phyloP scores from a whole-genome alignment of 768 basidiomycete genomes.

The Amanita thiersii region DNA sequence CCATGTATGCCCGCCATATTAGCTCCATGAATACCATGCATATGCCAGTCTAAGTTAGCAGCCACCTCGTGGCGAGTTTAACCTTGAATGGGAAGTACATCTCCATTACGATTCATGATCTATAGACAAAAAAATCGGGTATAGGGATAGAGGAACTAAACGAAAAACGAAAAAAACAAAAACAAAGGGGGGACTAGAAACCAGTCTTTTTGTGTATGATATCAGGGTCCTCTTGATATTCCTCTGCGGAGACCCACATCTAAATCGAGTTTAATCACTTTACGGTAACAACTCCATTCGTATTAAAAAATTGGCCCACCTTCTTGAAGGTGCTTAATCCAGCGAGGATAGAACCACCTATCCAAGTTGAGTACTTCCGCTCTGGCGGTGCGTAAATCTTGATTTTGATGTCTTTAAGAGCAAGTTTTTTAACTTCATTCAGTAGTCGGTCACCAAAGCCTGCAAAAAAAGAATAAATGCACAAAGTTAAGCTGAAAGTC shows the following conservation, averaged over 20 bases:
- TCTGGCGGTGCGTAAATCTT: conserved; percentile 99
- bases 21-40: conserved; percentile 16
- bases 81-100: background rate
- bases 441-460: conserved; percentile 95
- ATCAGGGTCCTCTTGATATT: conserved; percentile 98
- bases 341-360: conserved; percentile 94
- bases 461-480: conserved; percentile 14
- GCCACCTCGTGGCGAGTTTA: background rate
- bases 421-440: conserved; percentile 94
- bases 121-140: conserved; percentile 7
- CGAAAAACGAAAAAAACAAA: conserved; percentile 3
- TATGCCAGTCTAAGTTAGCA: conserved; percentile 10
- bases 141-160: conserved; percentile 7
- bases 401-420: conserved; percentile 94
- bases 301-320: too few relatives aligned
- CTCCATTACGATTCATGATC: conserved; percentile 3
- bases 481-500: conserved; percentile 12
- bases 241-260: conserved; percentile 99
- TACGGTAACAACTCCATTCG: conserved; percentile 4
- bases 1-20: conserved; percentile 9
- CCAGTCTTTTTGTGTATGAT: conserved; percentile 95
- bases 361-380: conserved; percentile 96
- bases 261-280: conserved; percentile 20
- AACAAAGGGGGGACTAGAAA: conserved; percentile 50
- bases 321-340: conserved; percentile 97